These are phyloP conservation scores for Spathaspora boniae DNA, from an alignment of 805 yeast genomes.

Conservation along the genomic window DNA sequence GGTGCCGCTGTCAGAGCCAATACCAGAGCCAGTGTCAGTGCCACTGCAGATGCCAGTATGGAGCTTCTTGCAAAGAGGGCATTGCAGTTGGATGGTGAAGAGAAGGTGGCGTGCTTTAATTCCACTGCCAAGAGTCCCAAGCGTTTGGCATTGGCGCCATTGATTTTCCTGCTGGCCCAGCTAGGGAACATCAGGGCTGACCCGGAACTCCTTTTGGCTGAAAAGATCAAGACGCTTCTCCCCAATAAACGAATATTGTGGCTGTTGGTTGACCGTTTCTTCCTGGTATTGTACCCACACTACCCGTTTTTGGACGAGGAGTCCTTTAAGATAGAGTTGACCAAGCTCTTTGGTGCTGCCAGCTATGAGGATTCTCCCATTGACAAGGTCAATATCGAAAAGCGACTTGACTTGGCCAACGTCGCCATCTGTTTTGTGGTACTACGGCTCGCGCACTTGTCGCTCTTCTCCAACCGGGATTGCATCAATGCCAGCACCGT, in stretches of 20 bases:
- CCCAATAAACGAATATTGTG: conserved; percentile 39
- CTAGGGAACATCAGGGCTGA: too few species aligned
- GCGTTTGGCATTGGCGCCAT: too few species aligned
- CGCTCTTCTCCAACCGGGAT: conserved; percentile 31
- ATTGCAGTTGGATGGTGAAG: too few species aligned
- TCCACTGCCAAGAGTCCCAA: too few species aligned
- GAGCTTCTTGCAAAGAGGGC: too few species aligned
- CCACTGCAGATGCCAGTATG: too few species aligned
- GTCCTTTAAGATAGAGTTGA: conserved; percentile 26
- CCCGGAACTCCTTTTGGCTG: conserved; percentile 26
- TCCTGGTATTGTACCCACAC: conserved; percentile 42
- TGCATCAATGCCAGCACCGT: conserved; percentile 21
- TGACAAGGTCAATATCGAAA: conserved; percentile 24
- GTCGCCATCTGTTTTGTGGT: conserved; percentile 41
- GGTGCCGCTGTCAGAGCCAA: too few species aligned
- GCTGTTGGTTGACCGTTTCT: conserved; percentile 40
- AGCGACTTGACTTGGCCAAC: conserved; percentile 35
- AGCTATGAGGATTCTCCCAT: conserved; percentile 22
- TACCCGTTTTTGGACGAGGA: conserved; percentile 43
- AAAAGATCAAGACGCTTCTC: conserved; percentile 29
- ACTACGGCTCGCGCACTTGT: conserved; percentile 38
- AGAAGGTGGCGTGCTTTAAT: too few species aligned
- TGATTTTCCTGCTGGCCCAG: too few species aligned
- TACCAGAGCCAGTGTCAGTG: too few species aligned
- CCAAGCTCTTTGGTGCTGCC: conserved; percentile 29